Evolutionary conservation across 345 rosid species (phyloP), one percentile per base, ranked within the genome.

Genomic region (Abelmoschus esculentus): DNA sequence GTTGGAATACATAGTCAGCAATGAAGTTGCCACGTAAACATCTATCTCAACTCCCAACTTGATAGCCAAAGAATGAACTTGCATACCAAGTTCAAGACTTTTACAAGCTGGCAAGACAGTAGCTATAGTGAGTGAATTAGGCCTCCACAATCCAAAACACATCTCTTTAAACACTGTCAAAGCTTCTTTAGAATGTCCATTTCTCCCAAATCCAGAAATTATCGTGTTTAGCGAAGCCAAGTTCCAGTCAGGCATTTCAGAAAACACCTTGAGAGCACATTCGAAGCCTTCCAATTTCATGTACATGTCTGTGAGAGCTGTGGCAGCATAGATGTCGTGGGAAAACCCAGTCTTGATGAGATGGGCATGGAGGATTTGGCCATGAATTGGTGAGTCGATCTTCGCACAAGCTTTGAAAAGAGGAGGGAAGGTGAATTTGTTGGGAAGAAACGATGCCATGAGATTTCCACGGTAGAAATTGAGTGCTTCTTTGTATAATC

Each of bases 361-460:
- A 14, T 75, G 85, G 40, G 83, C 13, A 46, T 88, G 90, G 31
- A 88, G 74, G n/a, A 66, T 64, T 73, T 73, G 86, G 72, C 87
- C 89, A 7, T 83, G 85, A 6, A 54, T 57, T 22, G 73, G 76
- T 11, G 81, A 83, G 11, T 73, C 77, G 47, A 84, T 84, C 82
- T 80, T 80, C 59, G 78, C 85, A 7, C 93, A 86, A 3, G 83
- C 84, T 75, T 84, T 88, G 54, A 88, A 81, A n/a, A 88, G 85
- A 36, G 93, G 86, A 76, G 90, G 89, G 76, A 84, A 86, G 15
- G 93, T 84, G 72, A 84, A 86, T 57, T 83, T 79, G 40, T 75
- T 56, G 9, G 83, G 81, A 49, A 74, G 83, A 2, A 70, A n/a
- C 32, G 79, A 58, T 8, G 77, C 71, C n/a, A 77, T 63, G 69